A percentile compares a stretch with the other conserved stretches of the same genome.
Evolutionary conservation across 768 basidiomycete species (phyloP).

Genomic region (Chalciporus chontae): DNA sequence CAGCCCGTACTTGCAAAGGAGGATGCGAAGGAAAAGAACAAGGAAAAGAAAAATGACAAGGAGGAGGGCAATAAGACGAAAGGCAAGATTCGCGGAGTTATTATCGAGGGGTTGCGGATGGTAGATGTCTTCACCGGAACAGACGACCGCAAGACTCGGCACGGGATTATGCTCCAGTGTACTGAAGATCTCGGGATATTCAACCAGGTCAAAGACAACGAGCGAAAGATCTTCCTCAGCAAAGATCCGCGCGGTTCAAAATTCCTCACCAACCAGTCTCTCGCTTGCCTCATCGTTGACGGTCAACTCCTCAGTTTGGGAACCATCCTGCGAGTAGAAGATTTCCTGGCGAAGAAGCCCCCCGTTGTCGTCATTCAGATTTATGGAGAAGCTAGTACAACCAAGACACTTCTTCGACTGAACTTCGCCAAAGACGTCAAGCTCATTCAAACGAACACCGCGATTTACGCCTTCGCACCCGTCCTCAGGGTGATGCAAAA

Average conservation of each 20-base stretch:
- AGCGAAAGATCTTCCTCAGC: slow-evolving; percentile 37
- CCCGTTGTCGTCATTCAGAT: slow-evolving; percentile 55
- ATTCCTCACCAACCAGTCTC: slow-evolving; percentile 50
- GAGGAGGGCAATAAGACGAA: slow-evolving; percentile 37
- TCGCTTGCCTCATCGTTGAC: slow-evolving; percentile 50
- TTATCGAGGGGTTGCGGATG: slow-evolving; percentile 37
- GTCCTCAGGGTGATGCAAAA: slow-evolving; percentile 55
- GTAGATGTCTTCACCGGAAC: slow-evolving; percentile 34
- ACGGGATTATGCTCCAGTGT: slow-evolving; percentile 41
- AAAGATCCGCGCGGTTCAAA: slow-evolving; percentile 34
- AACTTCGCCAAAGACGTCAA: slow-evolving; percentile 34
- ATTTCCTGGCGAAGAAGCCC: slow-evolving; percentile 41
- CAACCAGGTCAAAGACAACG: slow-evolving; percentile 29
- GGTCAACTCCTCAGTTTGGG: slow-evolving; percentile 50
- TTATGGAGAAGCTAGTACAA: slow-evolving; percentile 38
- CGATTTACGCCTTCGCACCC: slow-evolving; percentile 61
- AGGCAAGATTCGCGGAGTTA: slow-evolving; percentile 36
- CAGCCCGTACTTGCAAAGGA: slow-evolving; percentile 38
- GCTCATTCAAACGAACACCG: slow-evolving; percentile 57
- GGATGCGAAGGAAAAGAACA: slow-evolving; percentile 32
- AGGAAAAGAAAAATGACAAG: slow-evolving; percentile 31
- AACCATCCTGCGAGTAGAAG: slow-evolving; percentile 52
- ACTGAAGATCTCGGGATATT: slow-evolving; percentile 36
- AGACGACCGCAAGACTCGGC: slow-evolving; percentile 27
- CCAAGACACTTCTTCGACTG: slow-evolving; percentile 39